These are phyloP conservation scores for Zalerion maritima DNA, from an alignment of 495 filamentous ascomycete species.

Conservation along the genomic window DNA sequence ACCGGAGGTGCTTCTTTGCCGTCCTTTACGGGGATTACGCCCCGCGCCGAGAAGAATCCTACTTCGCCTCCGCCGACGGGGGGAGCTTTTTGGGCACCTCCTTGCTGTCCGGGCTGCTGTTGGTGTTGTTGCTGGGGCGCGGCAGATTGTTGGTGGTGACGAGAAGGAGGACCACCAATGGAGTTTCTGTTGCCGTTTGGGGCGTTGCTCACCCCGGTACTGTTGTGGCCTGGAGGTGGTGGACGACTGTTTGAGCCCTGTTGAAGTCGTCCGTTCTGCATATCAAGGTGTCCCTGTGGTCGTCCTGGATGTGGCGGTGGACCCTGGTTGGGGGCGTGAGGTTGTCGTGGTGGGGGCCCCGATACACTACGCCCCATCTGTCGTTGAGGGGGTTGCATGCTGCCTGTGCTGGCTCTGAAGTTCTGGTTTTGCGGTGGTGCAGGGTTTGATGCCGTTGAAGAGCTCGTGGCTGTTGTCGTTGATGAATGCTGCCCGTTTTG, in stretches of 20 bases:
- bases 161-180: slow-evolving; percentile 9
- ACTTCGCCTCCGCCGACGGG: too few relatives aligned
- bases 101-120: slow-evolving; percentile 17
- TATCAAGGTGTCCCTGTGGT: too few relatives aligned
- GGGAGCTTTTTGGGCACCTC: slow-evolving; percentile 7
- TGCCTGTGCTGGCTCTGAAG: slow-evolving; percentile 5
- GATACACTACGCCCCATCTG: too few relatives aligned
- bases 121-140: slow-evolving; percentile 6
- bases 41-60: slow-evolving; percentile 68
- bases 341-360: slow-evolving; percentile 1
- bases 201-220: slow-evolving; percentile 12
- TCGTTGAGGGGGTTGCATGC: slow-evolving; percentile 10
- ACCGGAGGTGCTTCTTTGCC: slow-evolving; percentile 32
- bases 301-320: too few relatives aligned
- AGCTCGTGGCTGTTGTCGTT: background rate
- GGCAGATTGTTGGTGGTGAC: slow-evolving; percentile 7
- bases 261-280: too few relatives aligned
- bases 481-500: background rate
- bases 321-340: too few relatives aligned
- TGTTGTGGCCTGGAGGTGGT: slow-evolving; percentile 20
- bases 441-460: too few relatives aligned
- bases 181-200: slow-evolving; percentile 22
- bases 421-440: slow-evolving; percentile 1
- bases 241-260: too few relatives aligned
- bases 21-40: too few relatives aligned